A percentile compares a stretch with the other conserved stretches of the same genome.
Conservation (phyloP, 495 filamentous ascomycete species). For the Astrocystis sublimbata region DNA sequence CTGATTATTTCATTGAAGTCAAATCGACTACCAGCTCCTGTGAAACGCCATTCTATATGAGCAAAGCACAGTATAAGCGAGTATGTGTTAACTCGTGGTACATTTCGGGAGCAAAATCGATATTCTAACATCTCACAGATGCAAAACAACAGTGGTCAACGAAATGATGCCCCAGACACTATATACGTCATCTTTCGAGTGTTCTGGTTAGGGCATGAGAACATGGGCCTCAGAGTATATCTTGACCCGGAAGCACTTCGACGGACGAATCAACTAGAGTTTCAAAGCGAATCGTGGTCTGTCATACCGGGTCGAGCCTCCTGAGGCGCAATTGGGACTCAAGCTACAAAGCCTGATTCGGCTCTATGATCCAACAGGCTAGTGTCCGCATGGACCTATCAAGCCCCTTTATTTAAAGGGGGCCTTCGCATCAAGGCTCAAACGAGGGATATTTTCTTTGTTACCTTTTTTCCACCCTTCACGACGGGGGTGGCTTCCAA, state of each 20-base stretch:
- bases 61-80: conserved; percentile 38
- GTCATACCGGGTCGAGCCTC: too few relatives aligned
- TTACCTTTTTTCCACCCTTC: too few relatives aligned
- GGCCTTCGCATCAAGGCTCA: too few relatives aligned
- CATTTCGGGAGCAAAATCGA: conserved; percentile 12
- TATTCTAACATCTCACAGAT: conserved; percentile 22
- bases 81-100: conserved; percentile 25
- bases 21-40: conserved; percentile 44
- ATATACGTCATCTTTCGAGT: conserved; percentile 46
- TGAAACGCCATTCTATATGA: conserved; percentile 44
- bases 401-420: too few relatives aligned
- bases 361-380: too few relatives aligned
- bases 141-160: not conserved
- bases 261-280: not conserved
- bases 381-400: too few relatives aligned
- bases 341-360: too few relatives aligned
- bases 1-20: conserved; percentile 47
- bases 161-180: not conserved
- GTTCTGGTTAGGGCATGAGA: conserved; percentile 33
- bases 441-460: too few relatives aligned
- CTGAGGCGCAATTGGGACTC: too few relatives aligned
- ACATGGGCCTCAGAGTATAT: conserved; percentile 40
- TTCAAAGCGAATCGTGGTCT: conserved; percentile 16
- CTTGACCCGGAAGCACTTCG: conserved; percentile 34
- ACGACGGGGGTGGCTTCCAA: too few relatives aligned